These are phyloP conservation scores for Trametes polyzona DNA, from an alignment of 1,284 basidiomycete species.

Conservation along the genomic window DNA sequence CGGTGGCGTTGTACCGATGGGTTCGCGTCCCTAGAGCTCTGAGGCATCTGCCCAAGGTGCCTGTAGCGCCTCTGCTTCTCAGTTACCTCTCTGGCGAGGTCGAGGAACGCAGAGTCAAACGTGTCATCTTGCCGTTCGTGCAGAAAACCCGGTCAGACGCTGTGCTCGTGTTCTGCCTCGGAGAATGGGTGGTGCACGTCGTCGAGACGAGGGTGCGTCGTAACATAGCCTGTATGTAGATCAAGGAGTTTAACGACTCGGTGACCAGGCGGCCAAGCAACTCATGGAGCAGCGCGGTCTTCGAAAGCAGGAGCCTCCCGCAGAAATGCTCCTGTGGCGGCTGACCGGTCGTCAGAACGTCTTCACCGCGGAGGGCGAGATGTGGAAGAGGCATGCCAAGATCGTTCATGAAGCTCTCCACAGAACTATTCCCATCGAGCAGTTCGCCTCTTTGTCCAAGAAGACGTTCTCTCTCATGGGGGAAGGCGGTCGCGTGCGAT, in stretches of 20 bases:
- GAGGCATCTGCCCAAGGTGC: slow-evolving; percentile 27
- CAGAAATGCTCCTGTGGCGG: slow-evolving; percentile 33
- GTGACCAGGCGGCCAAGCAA: slow-evolving; percentile 10
- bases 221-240: not conserved
- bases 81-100: slow-evolving; percentile 28
- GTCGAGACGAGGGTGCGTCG: slow-evolving; percentile 24
- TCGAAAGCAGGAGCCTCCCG: slow-evolving; percentile 35
- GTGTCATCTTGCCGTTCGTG: slow-evolving; percentile 28
- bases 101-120: slow-evolving; percentile 26
- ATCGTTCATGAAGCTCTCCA: slow-evolving; percentile 33
- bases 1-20: slow-evolving; percentile 7
- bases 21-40: slow-evolving; percentile 21
- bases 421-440: slow-evolving; percentile 31
- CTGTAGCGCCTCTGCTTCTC: slow-evolving; percentile 23
- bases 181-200: slow-evolving; percentile 32
- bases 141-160: slow-evolving; percentile 17
- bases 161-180: slow-evolving; percentile 29
- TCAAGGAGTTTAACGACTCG: not conserved
- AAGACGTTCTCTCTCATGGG: slow-evolving; percentile 32
- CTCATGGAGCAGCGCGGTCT: slow-evolving; percentile 21
- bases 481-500: slow-evolving; percentile 24
- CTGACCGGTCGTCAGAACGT: slow-evolving; percentile 36
- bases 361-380: slow-evolving; percentile 34
- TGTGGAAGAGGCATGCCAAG: slow-evolving; percentile 35
- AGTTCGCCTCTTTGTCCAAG: slow-evolving; percentile 30